A percentile compares a stretch with the other conserved stretches of the same genome.
phyloP scores from a whole-genome alignment of 768 basidiomycete genomes.

The Antrodiella citrinella region DNA sequence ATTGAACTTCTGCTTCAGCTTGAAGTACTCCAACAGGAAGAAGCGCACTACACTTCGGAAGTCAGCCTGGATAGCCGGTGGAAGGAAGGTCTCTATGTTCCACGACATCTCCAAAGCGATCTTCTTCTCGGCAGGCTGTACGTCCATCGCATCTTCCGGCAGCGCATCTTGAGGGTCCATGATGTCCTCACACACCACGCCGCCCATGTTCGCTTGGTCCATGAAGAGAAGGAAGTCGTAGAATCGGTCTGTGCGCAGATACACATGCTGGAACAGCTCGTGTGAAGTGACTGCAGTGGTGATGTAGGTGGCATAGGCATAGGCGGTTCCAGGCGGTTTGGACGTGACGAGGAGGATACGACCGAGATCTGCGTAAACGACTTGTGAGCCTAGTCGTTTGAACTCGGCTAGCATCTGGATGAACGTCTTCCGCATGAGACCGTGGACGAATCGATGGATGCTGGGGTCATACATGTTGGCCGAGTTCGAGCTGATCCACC shows the following conservation, averaged over 20 bases:
- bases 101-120: conserved; percentile 78
- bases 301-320: conserved; percentile 94
- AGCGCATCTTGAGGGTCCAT: conserved; percentile 29
- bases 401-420: conserved; percentile 96
- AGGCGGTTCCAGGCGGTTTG: conserved; percentile 91
- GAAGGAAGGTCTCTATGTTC: conserved; percentile 90
- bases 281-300: conserved; percentile 88
- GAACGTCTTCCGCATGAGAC: conserved; percentile 96
- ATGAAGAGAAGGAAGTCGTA: conserved; percentile 95
- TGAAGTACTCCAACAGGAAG: conserved; percentile 82
- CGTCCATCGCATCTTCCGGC: conserved; percentile 37
- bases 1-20: conserved; percentile 56
- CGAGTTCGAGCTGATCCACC: conserved; percentile 85
- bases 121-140: not conserved
- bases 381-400: conserved; percentile 86
- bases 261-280: conserved; percentile 91
- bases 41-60: conserved; percentile 68
- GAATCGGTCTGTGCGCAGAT: conserved; percentile 77
- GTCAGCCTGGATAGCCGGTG: conserved; percentile 69
- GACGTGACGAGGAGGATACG: conserved; percentile 86
- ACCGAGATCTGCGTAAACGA: conserved; percentile 91
- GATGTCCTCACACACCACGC: conserved; percentile 70
- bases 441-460: conserved; percentile 87
- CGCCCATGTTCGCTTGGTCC: conserved; percentile 90
- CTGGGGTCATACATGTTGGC: conserved; percentile 89